Conservation (phyloP, 176 grass and related monocot genomes). For the Tillandsia fasciculata region DNA sequence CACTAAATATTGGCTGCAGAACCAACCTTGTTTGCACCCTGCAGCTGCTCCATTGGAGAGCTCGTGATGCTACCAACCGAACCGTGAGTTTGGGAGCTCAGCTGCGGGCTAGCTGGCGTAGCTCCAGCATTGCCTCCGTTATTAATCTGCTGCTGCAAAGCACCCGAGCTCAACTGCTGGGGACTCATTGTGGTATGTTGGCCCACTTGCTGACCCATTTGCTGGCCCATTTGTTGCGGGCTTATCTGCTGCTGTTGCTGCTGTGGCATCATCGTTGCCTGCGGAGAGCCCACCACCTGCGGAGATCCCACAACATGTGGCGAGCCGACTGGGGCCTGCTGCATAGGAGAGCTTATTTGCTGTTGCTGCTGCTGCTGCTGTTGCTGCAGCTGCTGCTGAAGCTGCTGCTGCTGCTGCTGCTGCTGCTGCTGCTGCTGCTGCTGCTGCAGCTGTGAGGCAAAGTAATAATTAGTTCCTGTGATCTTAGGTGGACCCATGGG, state of each 20-base stretch:
- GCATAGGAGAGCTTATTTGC: slow-evolving; percentile 37
- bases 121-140: slow-evolving; percentile 38
- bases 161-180: slow-evolving; percentile 64
- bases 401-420: slow-evolving; percentile 23
- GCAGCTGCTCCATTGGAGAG: slow-evolving; percentile 96
- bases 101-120: slow-evolving; percentile 69
- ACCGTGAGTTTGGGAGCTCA: slow-evolving; percentile 90
- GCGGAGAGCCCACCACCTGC: slow-evolving; percentile 59
- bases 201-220: slow-evolving; percentile 10
- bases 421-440: slow-evolving; percentile 41
- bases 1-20: slow-evolving; percentile 41
- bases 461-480: slow-evolving; percentile 48
- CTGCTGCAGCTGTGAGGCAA: slow-evolving; percentile 40
- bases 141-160: slow-evolving; percentile 61
- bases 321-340: slow-evolving; percentile 56
- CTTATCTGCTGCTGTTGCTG: slow-evolving; percentile 74
- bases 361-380: slow-evolving; percentile 34
- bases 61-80: slow-evolving; percentile 80
- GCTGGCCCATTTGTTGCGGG: slow-evolving; percentile 57
- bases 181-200: slow-evolving; percentile 70
- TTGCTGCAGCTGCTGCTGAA: slow-evolving; percentile 16
- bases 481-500: slow-evolving; percentile 94
- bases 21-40: slow-evolving; percentile 60
- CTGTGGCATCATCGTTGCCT: slow-evolving; percentile 51
- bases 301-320: slow-evolving; percentile 62